phyloP scores from a whole-genome alignment of 2,329 filamentous ascomycete species.

The Colletotrichum cuscutae region DNA sequence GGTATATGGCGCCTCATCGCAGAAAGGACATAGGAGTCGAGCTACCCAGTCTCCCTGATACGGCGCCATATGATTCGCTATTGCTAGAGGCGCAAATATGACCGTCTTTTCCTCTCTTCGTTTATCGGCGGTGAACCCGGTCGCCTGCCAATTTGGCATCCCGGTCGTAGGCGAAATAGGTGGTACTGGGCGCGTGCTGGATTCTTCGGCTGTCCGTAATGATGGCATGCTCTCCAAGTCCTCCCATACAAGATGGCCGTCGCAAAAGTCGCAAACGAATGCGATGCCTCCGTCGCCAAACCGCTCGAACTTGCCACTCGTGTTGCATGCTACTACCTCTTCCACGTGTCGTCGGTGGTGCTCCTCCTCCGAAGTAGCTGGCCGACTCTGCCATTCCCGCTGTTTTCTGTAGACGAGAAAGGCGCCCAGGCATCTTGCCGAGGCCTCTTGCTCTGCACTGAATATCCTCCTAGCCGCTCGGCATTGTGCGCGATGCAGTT shows the following conservation, averaged over 20 bases:
- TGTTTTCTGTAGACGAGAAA: slow-evolving; percentile 64
- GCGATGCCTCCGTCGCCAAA: slow-evolving; percentile 65
- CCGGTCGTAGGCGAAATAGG: slow-evolving; percentile 36
- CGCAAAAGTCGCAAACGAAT: slow-evolving; percentile 71
- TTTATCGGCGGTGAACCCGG: slow-evolving; percentile 50
- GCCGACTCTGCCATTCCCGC: slow-evolving; percentile 45
- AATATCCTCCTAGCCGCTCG: slow-evolving; percentile 67
- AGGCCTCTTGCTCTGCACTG: slow-evolving; percentile 58
- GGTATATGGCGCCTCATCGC: slow-evolving; percentile 59
- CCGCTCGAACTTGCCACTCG: slow-evolving; percentile 65
- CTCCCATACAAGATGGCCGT: slow-evolving; percentile 69
- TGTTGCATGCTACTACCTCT: slow-evolving; percentile 62
- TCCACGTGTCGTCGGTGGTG: slow-evolving; percentile 54
- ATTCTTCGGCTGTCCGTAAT: slow-evolving; percentile 41
- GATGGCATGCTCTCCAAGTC: slow-evolving; percentile 65
- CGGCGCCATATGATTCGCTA: slow-evolving; percentile 67
- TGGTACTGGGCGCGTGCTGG: slow-evolving; percentile 2
- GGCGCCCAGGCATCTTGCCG: slow-evolving; percentile 65
- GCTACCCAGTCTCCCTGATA: slow-evolving; percentile 62
- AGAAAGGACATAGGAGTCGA: slow-evolving; percentile 64
- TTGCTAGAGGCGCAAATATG: slow-evolving; percentile 66
- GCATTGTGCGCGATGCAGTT: slow-evolving; percentile 68
- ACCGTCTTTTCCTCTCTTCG: slow-evolving; percentile 55
- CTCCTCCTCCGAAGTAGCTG: slow-evolving; percentile 44
- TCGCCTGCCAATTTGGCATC: slow-evolving; percentile 62